phyloP scores from a whole-genome alignment of 805 yeast genomes.

The Suhomyces emberorum region DNA sequence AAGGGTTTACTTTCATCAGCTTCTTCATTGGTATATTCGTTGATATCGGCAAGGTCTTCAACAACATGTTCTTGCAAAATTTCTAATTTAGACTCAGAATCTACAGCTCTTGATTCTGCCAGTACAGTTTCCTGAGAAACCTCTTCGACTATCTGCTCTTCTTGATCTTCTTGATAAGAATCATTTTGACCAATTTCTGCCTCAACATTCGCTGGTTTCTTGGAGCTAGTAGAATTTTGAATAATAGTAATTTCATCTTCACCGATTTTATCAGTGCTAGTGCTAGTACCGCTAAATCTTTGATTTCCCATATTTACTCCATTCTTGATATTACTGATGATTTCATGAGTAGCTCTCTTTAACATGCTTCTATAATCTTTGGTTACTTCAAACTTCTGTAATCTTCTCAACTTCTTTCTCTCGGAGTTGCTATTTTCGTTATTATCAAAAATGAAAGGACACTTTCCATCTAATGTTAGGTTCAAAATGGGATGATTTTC shows the following conservation, averaged over 20 bases:
- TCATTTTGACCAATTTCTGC: slow-evolving; percentile 6
- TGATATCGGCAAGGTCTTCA: background rate
- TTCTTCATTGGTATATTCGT: slow-evolving; percentile 11
- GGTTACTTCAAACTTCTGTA: slow-evolving; percentile 41
- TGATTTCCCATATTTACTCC: slow-evolving; percentile 12
- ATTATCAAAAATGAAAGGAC: slow-evolving; percentile 75
- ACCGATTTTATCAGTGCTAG: slow-evolving; percentile 22
- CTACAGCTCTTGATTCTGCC: background rate
- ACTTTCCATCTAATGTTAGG: slow-evolving; percentile 66
- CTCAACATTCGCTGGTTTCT: slow-evolving; percentile 1
- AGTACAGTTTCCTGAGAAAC: background rate
- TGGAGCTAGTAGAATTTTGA: slow-evolving; percentile 10
- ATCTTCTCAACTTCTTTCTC: slow-evolving; percentile 37
- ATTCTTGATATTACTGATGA: slow-evolving; percentile 26
- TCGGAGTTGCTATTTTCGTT: slow-evolving; percentile 37
- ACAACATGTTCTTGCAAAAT: background rate
- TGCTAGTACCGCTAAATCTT: slow-evolving; percentile 23
- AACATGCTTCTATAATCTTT: slow-evolving; percentile 38
- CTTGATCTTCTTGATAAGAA: slow-evolving; percentile 11
- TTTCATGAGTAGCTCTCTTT: slow-evolving; percentile 31
- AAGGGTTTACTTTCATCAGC: slow-evolving; percentile 3
- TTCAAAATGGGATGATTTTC: slow-evolving; percentile 55
- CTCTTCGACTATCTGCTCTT: slow-evolving; percentile 5
- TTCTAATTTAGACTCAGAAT: background rate
- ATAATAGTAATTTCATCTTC: slow-evolving; percentile 16